A percentile compares a stretch with the other conserved stretches of the same genome.
phyloP scores from a whole-genome alignment of 106 monocot species.

The Phalaenopsis equestris region DNA sequence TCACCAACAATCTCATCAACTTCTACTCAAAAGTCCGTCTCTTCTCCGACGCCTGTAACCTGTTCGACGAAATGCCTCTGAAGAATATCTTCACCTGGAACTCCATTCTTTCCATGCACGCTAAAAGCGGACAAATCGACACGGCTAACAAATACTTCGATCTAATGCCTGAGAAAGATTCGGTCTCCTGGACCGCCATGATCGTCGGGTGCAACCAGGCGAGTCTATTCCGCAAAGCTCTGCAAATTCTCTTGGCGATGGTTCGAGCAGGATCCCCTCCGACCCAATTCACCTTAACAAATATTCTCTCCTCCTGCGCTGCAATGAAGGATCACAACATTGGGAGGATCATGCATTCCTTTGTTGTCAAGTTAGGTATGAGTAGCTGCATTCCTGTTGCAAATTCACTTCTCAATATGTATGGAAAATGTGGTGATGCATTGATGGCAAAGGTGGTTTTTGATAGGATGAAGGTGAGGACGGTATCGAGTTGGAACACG shows the following conservation, averaged over 20 bases:
- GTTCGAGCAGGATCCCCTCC: constrained; percentile 28
- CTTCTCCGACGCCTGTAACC: constrained; percentile 29
- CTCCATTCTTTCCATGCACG: constrained; percentile 57
- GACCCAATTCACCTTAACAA: constrained; percentile 73
- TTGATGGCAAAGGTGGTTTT: constrained; percentile 49
- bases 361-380: constrained; percentile 75
- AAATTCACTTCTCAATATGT: constrained; percentile 81
- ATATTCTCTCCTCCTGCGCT: constrained; percentile 66
- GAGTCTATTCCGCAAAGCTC: constrained; percentile 34
- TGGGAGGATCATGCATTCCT: constrained; percentile 70
- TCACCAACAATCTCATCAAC: constrained; percentile 76
- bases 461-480: constrained; percentile 52
- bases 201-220: constrained; percentile 56
- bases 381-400: constrained; percentile 42
- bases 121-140: constrained; percentile 34
- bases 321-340: constrained; percentile 6
- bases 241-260: constrained; percentile 48
- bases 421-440: constrained; percentile 53
- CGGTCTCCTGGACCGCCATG: constrained; percentile 78
- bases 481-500: constrained; percentile 68
- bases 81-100: constrained; percentile 79
- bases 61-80: constrained; percentile 67
- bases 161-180: constrained; percentile 68
- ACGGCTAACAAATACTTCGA: constrained; percentile 36
- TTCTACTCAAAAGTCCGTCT: constrained; percentile 35